Percentiles rank a stretch among this genome's conserved stretches.
These are phyloP conservation scores for Trametes gibbosa DNA, from an alignment of 768 basidiomycete species.

Conservation along the genomic window DNA sequence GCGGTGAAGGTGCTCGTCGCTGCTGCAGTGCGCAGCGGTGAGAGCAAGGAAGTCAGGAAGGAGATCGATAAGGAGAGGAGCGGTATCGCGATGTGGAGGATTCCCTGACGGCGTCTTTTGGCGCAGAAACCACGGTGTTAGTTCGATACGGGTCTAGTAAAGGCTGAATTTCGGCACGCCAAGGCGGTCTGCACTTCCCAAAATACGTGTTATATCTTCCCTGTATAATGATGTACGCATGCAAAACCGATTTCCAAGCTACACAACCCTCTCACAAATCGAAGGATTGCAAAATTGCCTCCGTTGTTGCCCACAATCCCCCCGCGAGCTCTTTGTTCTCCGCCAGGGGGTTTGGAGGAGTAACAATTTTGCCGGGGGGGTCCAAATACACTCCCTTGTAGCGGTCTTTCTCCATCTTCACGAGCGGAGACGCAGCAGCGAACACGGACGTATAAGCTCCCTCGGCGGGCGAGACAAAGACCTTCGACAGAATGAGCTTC, in stretches of 20 bases:
- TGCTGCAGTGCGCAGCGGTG: slow-evolving; percentile 50
- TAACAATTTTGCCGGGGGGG: slow-evolving; percentile 33
- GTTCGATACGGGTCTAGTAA: too few species aligned
- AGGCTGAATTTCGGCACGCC: too few species aligned
- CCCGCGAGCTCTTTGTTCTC: slow-evolving; percentile 33
- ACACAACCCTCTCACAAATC: slow-evolving; percentile 1
- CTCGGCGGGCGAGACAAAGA: slow-evolving; percentile 30
- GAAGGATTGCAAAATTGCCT: slow-evolving; percentile 31
- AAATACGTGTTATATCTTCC: too few species aligned
- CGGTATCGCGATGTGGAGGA: slow-evolving; percentile 68
- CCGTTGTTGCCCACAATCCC: slow-evolving; percentile 40
- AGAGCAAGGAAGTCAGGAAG: slow-evolving; percentile 52
- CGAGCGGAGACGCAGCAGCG: slow-evolving; percentile 38
- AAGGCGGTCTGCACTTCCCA: too few species aligned
- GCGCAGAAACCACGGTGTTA: too few species aligned
- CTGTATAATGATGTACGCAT: too few species aligned
- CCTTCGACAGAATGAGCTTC: slow-evolving; percentile 21
- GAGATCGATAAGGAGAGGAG: slow-evolving; percentile 54
- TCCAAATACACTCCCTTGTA: slow-evolving; percentile 39
- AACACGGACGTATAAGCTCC: slow-evolving; percentile 39
- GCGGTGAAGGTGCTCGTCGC: slow-evolving; percentile 52
- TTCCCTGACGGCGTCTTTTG: slow-evolving; percentile 34
- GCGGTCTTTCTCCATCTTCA: slow-evolving; percentile 32
- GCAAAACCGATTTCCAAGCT: too few species aligned
- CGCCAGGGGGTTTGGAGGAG: slow-evolving; percentile 27